Evolutionary conservation across 495 filamentous ascomycete genomes (phyloP).

Genomic region (Viridothelium virens): DNA sequence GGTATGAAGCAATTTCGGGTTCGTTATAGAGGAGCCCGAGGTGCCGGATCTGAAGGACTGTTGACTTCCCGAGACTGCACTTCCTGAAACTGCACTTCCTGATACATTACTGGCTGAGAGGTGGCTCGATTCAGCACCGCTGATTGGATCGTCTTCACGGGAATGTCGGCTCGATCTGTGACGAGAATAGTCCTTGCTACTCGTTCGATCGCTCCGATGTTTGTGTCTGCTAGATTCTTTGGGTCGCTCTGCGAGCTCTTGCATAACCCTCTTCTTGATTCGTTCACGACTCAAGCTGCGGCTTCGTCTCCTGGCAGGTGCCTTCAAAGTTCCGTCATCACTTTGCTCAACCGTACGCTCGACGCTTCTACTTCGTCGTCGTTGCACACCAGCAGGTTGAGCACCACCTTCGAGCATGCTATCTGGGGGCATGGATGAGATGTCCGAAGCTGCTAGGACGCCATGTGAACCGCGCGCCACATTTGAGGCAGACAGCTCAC

Average conservation of each 20-base stretch:
- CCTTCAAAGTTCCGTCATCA: slow-evolving; percentile 51
- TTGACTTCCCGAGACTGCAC: slow-evolving; percentile 60
- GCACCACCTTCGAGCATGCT: slow-evolving; percentile 69
- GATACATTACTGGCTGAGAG: slow-evolving; percentile 37
- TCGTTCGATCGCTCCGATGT: slow-evolving; percentile 44
- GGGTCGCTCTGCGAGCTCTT: slow-evolving; percentile 46
- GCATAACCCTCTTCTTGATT: slow-evolving; percentile 60
- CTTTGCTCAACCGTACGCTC: slow-evolving; percentile 38
- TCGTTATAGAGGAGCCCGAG: slow-evolving; percentile 73
- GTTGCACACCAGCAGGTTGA: slow-evolving; percentile 34
- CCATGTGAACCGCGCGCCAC: not conserved
- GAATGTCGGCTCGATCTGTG: slow-evolving; percentile 53
- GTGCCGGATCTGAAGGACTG: slow-evolving; percentile 68
- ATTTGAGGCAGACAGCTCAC: slow-evolving; percentile 55
- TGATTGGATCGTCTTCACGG: slow-evolving; percentile 56
- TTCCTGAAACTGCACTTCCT: slow-evolving; percentile 41
- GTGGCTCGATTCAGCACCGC: slow-evolving; percentile 65
- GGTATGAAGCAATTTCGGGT: slow-evolving; percentile 86
- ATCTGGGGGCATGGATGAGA: slow-evolving; percentile 84
- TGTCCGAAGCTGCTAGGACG: slow-evolving; percentile 60
- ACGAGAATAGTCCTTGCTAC: slow-evolving; percentile 54
- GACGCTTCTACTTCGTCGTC: slow-evolving; percentile 52
- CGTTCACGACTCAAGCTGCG: slow-evolving; percentile 69
- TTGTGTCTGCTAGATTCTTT: slow-evolving; percentile 48
- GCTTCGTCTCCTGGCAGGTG: slow-evolving; percentile 56